These are phyloP conservation scores for Nakazawaea molendinolei DNA, from an alignment of 805 yeast species.

Conservation along the genomic window DNA sequence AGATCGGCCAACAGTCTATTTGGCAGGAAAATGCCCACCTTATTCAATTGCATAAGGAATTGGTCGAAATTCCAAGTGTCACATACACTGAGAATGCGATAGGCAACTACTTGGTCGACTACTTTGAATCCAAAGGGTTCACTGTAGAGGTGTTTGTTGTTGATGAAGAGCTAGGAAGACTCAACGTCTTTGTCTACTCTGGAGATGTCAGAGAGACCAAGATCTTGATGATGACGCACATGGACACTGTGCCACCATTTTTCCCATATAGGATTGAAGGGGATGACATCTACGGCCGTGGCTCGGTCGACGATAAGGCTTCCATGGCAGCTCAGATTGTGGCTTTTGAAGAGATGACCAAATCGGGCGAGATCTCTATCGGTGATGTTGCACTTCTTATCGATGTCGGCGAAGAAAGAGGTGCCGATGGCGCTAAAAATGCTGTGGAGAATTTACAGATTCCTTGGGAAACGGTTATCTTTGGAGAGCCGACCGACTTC, in stretches of 20 bases:
- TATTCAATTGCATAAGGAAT: constrained; percentile 26
- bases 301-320: constrained; percentile 66
- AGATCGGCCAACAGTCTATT: neutral
- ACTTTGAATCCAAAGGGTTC: constrained; percentile 36
- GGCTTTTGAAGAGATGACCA: constrained; percentile 42
- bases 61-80: constrained; percentile 29
- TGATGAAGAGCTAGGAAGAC: constrained; percentile 26
- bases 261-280: constrained; percentile 43
- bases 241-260: constrained; percentile 70
- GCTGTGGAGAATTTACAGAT: constrained; percentile 32
- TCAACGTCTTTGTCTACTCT: constrained; percentile 51
- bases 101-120: constrained; percentile 30
- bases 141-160: constrained; percentile 43
- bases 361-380: constrained; percentile 29
- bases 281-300: constrained; percentile 54
- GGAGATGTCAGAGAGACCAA: constrained; percentile 38
- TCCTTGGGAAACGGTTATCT: constrained; percentile 54
- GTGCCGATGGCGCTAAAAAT: constrained; percentile 54
- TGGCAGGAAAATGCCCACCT: constrained; percentile 11
- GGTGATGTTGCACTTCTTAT: constrained; percentile 55
- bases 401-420: constrained; percentile 70
- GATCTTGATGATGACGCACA: constrained; percentile 54
- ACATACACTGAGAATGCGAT: constrained; percentile 30
- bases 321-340: constrained; percentile 58
- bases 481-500: constrained; percentile 73